These are phyloP conservation scores for Evernia prunastri DNA, from an alignment of 495 filamentous ascomycete species.

Conservation along the genomic window DNA sequence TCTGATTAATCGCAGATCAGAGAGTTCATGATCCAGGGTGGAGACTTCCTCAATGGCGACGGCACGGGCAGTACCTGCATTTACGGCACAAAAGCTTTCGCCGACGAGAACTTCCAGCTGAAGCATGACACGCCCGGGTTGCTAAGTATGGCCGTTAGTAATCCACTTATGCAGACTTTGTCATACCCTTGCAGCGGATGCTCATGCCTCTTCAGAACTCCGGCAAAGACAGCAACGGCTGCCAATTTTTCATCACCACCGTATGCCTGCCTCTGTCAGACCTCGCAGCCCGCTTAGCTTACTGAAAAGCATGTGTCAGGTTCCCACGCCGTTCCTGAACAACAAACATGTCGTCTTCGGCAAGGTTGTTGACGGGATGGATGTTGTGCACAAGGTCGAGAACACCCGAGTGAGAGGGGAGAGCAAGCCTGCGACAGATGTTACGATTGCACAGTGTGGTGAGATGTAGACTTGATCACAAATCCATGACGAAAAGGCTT, in stretches of 20 bases:
- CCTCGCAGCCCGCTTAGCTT: no score
- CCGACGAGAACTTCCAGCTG: constrained; percentile 81
- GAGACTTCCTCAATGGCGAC: constrained; percentile 92
- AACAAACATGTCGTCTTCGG: constrained; percentile 95
- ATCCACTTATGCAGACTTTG: background rate
- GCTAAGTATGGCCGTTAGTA: constrained; percentile 85
- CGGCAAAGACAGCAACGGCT: constrained; percentile 89
- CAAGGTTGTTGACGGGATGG: constrained; percentile 81
- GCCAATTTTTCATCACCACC: constrained; percentile 95
- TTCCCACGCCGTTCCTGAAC: constrained; percentile 80
- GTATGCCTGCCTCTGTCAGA: constrained; percentile 25
- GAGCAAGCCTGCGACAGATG: constrained; percentile 80
- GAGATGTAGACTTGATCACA: constrained; percentile 56
- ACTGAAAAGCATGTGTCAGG: background rate
- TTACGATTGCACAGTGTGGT: constrained; percentile 79
- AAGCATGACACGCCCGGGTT: constrained; percentile 74
- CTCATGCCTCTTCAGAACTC: constrained; percentile 57
- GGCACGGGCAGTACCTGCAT: constrained; percentile 85
- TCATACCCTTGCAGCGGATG: background rate
- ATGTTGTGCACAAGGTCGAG: constrained; percentile 85
- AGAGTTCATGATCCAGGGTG: constrained; percentile 96
- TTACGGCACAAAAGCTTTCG: constrained; percentile 76
- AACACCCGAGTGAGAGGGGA: constrained; percentile 69
- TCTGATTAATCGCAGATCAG: constrained; percentile 59
- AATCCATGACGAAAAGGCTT: background rate